Evolutionary conservation across 176 grass and related monocot species (phyloP).

Genomic region (Echinochloa phyllopogon): DNA sequence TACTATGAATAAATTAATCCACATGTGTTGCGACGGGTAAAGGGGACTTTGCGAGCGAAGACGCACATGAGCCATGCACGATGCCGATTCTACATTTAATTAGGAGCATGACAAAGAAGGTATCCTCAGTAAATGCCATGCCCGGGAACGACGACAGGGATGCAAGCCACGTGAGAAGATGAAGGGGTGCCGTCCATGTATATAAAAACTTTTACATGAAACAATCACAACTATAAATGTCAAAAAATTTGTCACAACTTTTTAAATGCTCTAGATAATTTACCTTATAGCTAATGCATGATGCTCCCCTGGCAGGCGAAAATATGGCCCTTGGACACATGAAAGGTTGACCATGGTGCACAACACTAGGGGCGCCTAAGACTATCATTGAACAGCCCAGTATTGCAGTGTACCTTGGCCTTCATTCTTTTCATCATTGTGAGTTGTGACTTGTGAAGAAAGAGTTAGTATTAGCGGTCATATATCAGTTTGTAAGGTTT

Average conservation of each 20-base stretch:
- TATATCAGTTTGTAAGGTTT: no score
- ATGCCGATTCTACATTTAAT: no score
- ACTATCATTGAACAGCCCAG: not conserved
- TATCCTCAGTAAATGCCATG: no score
- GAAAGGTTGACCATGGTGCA: not conserved
- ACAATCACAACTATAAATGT: not conserved
- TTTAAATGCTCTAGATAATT: no score
- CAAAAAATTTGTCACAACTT: not conserved
- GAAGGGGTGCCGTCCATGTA: no score
- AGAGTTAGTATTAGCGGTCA: constrained; percentile 19
- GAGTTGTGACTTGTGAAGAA: not conserved
- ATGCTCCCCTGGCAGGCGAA: not conserved
- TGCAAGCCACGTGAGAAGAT: no score
- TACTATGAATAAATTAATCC: no score
- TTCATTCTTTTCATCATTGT: not conserved
- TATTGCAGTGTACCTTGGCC: not conserved
- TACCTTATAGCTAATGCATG: not conserved
- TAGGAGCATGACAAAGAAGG: no score
- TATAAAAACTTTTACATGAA: not conserved
- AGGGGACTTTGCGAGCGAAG: no score
- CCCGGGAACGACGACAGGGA: no score
- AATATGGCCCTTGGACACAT: not conserved
- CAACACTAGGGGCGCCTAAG: not conserved
- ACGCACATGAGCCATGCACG: no score
- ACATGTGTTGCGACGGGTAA: no score